These are phyloP conservation scores for Pichia sp. DNA, from an alignment of 1,139 yeast genomes.

Conservation along the genomic window DNA sequence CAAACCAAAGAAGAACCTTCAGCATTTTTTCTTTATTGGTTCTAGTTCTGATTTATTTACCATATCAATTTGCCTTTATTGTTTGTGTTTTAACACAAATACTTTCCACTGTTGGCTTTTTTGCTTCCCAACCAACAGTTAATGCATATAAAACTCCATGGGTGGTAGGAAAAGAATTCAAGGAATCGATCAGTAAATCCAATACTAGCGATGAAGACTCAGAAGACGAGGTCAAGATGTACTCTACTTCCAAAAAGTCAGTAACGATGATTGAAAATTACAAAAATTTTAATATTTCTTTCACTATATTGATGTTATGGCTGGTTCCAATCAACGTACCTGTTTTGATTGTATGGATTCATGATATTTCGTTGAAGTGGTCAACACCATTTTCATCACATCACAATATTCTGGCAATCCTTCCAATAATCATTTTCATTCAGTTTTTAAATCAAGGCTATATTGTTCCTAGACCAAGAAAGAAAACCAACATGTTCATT, in stretches of 20 bases:
- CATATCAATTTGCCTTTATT: slow-evolving; percentile 71
- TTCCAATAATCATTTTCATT: slow-evolving; percentile 50
- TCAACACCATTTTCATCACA: slow-evolving; percentile 70
- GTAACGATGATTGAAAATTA: slow-evolving; percentile 11
- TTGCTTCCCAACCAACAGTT: slow-evolving; percentile 2
- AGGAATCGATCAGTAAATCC: background rate
- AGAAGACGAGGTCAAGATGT: background rate
- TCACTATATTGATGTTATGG: slow-evolving; percentile 57
- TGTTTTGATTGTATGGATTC: slow-evolving; percentile 59
- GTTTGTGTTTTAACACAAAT: slow-evolving; percentile 48
- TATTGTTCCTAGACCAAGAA: slow-evolving; percentile 21
- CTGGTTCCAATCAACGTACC: slow-evolving; percentile 63
- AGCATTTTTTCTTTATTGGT: slow-evolving; percentile 32
- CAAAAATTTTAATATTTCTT: slow-evolving; percentile 45
- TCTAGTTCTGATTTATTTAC: slow-evolving; percentile 53
- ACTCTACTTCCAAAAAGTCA: background rate
- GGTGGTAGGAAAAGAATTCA: background rate
- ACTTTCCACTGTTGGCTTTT: slow-evolving; percentile 12
- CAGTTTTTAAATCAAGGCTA: slow-evolving; percentile 35
- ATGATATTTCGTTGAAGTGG: slow-evolving; percentile 63
- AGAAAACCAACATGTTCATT: slow-evolving; percentile 22
- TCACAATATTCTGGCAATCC: slow-evolving; percentile 59
- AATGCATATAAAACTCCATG: slow-evolving; percentile 7
- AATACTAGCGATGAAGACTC: background rate
- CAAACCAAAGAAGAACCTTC: slow-evolving; percentile 14